Percentiles rank a stretch among this genome's conserved stretches.
Evolutionary conservation across 2,329 filamentous ascomycete genomes (phyloP).

Genomic region (Drechslera avenae): DNA sequence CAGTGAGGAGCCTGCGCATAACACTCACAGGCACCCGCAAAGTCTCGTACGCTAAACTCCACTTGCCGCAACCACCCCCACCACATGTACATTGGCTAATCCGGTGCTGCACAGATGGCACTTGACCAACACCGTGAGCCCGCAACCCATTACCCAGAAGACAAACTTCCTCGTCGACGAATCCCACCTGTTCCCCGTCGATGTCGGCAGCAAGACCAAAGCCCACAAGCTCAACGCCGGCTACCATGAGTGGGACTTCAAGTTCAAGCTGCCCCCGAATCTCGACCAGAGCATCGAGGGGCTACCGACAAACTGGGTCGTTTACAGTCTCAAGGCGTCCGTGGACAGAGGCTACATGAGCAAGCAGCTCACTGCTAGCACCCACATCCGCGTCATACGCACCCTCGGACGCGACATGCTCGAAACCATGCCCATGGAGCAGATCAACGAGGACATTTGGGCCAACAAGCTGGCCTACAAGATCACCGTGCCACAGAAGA

Average conservation of each 20-base stretch:
- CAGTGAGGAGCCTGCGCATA: conserved; percentile 54
- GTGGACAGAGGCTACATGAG: conserved; percentile 85
- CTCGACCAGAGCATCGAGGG: conserved; percentile 89
- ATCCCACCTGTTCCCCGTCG: conserved; percentile 52
- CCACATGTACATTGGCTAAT: conserved; percentile 21
- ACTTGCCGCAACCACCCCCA: background rate
- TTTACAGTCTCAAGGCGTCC: conserved; percentile 89
- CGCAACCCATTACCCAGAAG: conserved; percentile 54
- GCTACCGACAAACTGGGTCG: conserved; percentile 80
- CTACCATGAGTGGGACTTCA: conserved; percentile 57
- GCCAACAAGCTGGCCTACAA: conserved; percentile 97
- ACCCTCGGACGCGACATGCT: conserved; percentile 70
- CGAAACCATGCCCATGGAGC: conserved; percentile 57
- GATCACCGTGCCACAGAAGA: conserved; percentile 90
- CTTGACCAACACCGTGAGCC: conserved; percentile 46
- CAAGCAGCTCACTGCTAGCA: conserved; percentile 82
- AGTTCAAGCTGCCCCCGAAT: conserved; percentile 53
- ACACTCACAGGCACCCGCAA: conserved; percentile 55
- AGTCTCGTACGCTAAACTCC: conserved; percentile 48
- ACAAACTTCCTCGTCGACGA: conserved; percentile 54
- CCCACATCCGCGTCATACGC: conserved; percentile 59
- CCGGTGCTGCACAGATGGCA: conserved; percentile 38
- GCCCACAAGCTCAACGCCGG: conserved; percentile 58
- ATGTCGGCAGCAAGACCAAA: conserved; percentile 39
- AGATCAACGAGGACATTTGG: conserved; percentile 94